These are phyloP conservation scores for Neckera pumila DNA, from an alignment of 225 moss, liverwort and hornwort genomes.

Conservation along the genomic window DNA sequence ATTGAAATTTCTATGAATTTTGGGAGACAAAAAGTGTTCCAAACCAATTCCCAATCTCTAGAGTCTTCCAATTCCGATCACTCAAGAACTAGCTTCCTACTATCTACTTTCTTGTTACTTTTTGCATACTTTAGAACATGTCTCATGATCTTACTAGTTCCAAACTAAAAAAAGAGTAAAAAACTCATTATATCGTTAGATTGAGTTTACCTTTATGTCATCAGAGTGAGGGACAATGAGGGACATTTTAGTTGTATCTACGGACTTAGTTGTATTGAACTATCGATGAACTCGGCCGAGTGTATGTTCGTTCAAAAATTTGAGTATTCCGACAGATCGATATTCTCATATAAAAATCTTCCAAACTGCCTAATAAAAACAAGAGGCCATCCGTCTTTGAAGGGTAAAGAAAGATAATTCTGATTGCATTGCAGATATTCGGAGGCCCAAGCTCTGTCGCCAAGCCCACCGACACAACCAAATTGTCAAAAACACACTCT, in stretches of 20 bases:
- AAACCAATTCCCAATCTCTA: no score
- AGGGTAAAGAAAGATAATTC: not conserved
- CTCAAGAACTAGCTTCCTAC: no score
- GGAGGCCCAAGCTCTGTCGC: not conserved
- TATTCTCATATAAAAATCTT: not conserved
- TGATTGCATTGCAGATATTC: not conserved
- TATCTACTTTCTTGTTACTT: no score
- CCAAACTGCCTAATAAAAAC: not conserved
- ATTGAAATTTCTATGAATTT: no score
- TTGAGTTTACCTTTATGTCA: not conserved
- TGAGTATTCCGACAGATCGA: not conserved
- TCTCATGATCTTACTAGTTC: no score
- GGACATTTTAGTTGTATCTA: not conserved
- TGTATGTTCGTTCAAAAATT: not conserved
- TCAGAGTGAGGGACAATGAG: not conserved
- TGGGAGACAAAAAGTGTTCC: no score
- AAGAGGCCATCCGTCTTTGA: not conserved
- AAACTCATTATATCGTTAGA: not conserved
- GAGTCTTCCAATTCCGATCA: no score
- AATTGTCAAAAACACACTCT: not conserved
- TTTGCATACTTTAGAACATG: no score
- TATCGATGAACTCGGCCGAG: not conserved
- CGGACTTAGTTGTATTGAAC: not conserved
- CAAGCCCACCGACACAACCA: not conserved
- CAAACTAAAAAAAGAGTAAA: no score